Evolutionary conservation across 768 basidiomycete genomes (phyloP).

Genomic region (Trametes villosa): DNA sequence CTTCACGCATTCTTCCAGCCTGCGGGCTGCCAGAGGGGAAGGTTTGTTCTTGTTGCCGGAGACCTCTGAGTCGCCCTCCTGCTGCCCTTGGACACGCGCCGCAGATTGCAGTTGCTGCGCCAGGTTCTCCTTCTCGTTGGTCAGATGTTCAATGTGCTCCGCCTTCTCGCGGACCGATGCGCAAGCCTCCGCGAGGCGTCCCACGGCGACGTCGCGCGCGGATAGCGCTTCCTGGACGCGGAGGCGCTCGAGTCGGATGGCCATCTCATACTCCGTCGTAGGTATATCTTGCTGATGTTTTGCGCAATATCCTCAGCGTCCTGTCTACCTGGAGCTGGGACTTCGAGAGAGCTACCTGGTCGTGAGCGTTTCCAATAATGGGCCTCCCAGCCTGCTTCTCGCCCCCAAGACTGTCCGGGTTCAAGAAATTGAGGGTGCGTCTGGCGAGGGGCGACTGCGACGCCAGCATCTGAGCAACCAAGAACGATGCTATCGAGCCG

Average conservation of each 20-base stretch:
- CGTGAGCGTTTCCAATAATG: background rate
- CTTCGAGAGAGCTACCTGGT: background rate
- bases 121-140: conserved; percentile 42
- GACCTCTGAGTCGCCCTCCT: background rate
- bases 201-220: conserved; percentile 66
- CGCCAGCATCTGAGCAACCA: background rate
- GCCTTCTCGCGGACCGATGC: conserved; percentile 64
- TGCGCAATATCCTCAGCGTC: background rate
- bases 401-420: background rate
- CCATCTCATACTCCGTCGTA: conserved; percentile 4
- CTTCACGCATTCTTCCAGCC: conserved; percentile 43
- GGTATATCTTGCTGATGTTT: background rate
- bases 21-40: conserved; percentile 20
- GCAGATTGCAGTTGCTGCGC: conserved; percentile 24
- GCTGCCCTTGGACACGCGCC: background rate
- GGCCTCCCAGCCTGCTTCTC: background rate
- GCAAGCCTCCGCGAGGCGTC: conserved; percentile 63
- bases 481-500: background rate
- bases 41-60: background rate
- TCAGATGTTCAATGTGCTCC: conserved; percentile 51
- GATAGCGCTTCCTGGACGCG: conserved; percentile 56
- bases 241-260: conserved; percentile 18
- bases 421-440: background rate
- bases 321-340: background rate
- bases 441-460: background rate